These are phyloP conservation scores for Chaetomiaceae sp. DNA, from an alignment of 2,329 filamentous ascomycete genomes.

Conservation along the genomic window DNA sequence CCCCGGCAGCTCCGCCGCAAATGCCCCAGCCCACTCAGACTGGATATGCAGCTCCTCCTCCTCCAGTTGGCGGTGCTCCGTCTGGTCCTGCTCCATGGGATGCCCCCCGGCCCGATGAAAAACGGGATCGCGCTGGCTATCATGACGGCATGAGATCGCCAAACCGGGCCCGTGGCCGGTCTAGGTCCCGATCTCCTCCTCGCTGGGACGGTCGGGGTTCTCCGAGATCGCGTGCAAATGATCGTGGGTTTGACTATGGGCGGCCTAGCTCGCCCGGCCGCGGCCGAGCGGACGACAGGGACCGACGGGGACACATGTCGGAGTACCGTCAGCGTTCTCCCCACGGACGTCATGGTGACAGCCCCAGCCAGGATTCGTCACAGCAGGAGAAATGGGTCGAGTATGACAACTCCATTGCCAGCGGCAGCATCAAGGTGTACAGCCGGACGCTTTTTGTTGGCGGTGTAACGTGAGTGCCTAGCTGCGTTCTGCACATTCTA, in stretches of 20 bases:
- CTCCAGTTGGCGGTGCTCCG: constrained; percentile 17
- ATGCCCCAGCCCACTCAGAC: constrained; percentile 39
- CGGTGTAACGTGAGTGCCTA: constrained; percentile 71
- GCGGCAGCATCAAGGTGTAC: constrained; percentile 81
- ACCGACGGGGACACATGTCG: constrained; percentile 50
- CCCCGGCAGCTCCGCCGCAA: constrained; percentile 34
- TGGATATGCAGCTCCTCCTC: constrained; percentile 36
- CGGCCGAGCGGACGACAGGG: constrained; percentile 48
- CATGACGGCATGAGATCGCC: constrained; percentile 61
- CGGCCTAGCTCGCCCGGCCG: constrained; percentile 59
- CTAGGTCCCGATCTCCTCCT: constrained; percentile 75
- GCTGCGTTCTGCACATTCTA: background rate
- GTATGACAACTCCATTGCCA: constrained; percentile 68
- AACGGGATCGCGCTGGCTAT: constrained; percentile 53
- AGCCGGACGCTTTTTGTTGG: constrained; percentile 96
- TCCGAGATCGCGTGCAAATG: constrained; percentile 55
- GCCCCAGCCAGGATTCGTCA: constrained; percentile 40
- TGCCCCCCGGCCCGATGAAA: constrained; percentile 37
- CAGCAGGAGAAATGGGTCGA: constrained; percentile 66
- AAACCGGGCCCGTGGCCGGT: constrained; percentile 56
- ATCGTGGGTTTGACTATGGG: constrained; percentile 70
- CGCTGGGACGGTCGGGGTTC: constrained; percentile 65
- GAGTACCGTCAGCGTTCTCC: constrained; percentile 90
- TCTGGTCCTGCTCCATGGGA: constrained; percentile 35
- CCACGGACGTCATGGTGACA: constrained; percentile 61